Conservation (phyloP, 2,329 filamentous ascomycete genomes). For the Catunica adiposa region DNA sequence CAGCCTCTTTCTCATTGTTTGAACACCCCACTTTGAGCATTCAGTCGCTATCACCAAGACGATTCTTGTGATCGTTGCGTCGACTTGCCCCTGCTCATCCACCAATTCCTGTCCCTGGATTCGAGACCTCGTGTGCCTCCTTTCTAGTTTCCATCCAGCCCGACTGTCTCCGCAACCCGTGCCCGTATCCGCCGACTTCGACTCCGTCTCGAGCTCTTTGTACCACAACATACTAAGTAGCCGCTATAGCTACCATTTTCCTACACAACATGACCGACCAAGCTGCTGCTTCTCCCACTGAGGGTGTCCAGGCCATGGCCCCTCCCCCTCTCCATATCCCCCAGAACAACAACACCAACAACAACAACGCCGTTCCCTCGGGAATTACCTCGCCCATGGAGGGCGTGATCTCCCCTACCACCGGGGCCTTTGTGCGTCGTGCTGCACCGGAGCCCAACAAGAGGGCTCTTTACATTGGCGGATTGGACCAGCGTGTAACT, state of each 20-base stretch:
- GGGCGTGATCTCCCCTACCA: constrained; percentile 68
- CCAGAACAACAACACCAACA: constrained; percentile 91
- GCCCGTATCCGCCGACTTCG: not conserved
- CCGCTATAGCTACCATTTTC: not conserved
- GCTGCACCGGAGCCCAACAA: constrained; percentile 97
- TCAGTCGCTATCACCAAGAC: not conserved
- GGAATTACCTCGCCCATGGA: constrained; percentile 81
- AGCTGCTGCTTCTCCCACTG: constrained; percentile 21
- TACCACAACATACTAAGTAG: constrained; percentile 6
- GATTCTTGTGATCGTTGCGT: constrained; percentile 3
- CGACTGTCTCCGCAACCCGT: not conserved
- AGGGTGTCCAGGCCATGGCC: constrained; percentile 69
- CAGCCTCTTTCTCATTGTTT: constrained; percentile 14
- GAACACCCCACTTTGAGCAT: constrained; percentile 8
- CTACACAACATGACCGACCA: constrained; percentile 53
- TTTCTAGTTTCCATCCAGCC: constrained; percentile 1
- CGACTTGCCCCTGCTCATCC: constrained; percentile 1
- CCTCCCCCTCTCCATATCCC: constrained; percentile 86
- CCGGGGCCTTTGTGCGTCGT: constrained; percentile 67
- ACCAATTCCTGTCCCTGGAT: not conserved
- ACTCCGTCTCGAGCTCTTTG: constrained; percentile 9
- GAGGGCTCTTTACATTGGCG: constrained; percentile 88
- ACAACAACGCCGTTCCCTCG: constrained; percentile 87
- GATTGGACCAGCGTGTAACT: constrained; percentile 83
- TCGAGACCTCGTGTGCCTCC: constrained; percentile 1